Evolutionary conservation across 2,329 filamentous ascomycete genomes (phyloP).

Genomic region (Sporothrix globosa): DNA sequence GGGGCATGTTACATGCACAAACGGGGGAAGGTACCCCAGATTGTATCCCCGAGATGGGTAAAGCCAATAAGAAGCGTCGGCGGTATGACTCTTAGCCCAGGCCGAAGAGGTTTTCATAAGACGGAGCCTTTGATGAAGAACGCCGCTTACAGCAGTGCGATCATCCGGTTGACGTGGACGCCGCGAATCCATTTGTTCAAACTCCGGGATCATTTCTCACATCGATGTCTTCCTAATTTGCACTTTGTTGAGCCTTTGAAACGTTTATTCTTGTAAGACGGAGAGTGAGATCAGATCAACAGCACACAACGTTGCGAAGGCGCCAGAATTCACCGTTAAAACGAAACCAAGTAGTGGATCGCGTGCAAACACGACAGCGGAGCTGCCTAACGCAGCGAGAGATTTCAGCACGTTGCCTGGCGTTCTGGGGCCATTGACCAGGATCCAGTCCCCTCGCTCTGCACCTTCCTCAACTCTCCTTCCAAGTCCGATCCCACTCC

Average conservation of each 20-base stretch:
- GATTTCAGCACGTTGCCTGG: neutral
- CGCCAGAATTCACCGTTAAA: neutral
- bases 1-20: constrained; percentile 18
- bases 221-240: neutral
- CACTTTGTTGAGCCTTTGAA: neutral
- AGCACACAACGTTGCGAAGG: neutral
- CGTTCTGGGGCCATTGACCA: neutral
- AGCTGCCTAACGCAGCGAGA: constrained; percentile 28
- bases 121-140: neutral
- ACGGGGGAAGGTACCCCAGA: constrained; percentile 13
- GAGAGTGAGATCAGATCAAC: neutral
- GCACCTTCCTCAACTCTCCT: neutral
- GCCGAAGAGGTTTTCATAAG: constrained; percentile 19
- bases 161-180: neutral
- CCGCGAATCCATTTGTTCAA: neutral
- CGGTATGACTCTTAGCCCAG: constrained; percentile 11
- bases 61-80: constrained; percentile 14
- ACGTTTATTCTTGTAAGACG: neutral
- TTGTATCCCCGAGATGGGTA: constrained; percentile 8
- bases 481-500: constrained; percentile 13
- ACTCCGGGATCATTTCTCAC: neutral
- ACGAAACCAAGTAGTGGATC: constrained; percentile 10
- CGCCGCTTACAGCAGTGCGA: neutral
- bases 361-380: constrained; percentile 3
- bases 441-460: neutral